Conservation (phyloP, 257 asterid genomes). For the Przewalskia tangutica region DNA sequence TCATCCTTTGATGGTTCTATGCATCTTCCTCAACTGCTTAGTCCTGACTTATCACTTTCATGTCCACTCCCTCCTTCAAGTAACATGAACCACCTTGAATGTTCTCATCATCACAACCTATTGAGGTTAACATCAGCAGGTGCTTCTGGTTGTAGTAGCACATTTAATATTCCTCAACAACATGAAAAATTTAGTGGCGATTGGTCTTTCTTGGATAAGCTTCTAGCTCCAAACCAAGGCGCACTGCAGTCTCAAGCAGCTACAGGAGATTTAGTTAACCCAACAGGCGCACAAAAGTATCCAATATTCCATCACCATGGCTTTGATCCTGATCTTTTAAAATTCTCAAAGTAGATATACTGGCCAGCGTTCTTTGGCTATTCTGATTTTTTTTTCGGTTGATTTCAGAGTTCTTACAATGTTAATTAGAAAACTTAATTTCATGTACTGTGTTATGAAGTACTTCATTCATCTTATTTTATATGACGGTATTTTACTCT, state of each 20-base stretch:
- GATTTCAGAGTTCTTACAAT: background rate
- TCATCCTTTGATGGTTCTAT: slow-evolving; percentile 22
- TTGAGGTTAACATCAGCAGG: slow-evolving; percentile 31
- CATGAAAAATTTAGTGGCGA: slow-evolving; percentile 40
- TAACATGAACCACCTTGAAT: slow-evolving; percentile 18
- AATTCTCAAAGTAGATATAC: slow-evolving; percentile 13
- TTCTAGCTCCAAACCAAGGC: slow-evolving; percentile 41
- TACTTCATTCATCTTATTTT: background rate
- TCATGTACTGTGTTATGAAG: background rate
- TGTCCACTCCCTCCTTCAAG: slow-evolving; percentile 26
- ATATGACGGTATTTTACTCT: background rate
- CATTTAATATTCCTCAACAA: slow-evolving; percentile 12
- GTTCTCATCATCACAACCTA: slow-evolving; percentile 34
- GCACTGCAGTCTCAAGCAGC: background rate
- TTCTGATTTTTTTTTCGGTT: background rate
- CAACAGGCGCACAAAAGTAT: background rate
- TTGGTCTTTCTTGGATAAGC: slow-evolving; percentile 70
- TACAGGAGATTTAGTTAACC: background rate
- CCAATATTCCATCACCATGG: background rate
- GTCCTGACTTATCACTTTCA: slow-evolving; percentile 31
- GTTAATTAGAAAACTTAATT: background rate
- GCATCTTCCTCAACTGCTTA: slow-evolving; percentile 50
- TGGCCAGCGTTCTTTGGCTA: background rate
- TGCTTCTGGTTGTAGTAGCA: slow-evolving; percentile 10
- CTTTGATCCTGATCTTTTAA: slow-evolving; percentile 8